These are phyloP conservation scores for Penicillium paneum DNA, from an alignment of 2,329 filamentous ascomycete genomes.

Conservation along the genomic window DNA sequence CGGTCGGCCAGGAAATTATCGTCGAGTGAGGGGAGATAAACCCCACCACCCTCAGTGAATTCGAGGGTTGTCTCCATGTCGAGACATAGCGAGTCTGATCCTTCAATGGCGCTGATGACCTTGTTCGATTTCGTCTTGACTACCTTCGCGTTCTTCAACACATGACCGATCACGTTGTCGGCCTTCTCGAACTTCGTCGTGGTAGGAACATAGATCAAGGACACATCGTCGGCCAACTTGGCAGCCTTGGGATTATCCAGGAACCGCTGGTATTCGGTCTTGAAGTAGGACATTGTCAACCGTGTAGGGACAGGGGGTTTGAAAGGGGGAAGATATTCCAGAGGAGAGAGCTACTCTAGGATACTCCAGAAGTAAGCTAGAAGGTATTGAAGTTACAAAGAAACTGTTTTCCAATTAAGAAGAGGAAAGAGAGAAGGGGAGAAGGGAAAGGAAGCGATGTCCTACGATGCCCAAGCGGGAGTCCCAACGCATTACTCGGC, in stretches of 20 bases:
- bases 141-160: constrained; percentile 66
- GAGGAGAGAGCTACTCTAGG: background rate
- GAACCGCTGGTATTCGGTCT: constrained; percentile 66
- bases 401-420: background rate
- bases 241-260: constrained; percentile 63
- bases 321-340: background rate
- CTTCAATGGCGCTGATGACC: constrained; percentile 70
- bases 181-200: constrained; percentile 69
- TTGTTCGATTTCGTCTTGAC: constrained; percentile 81
- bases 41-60: constrained; percentile 75
- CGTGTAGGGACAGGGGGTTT: background rate
- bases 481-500: background rate
- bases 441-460: constrained; percentile 8
- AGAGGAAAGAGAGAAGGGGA: constrained; percentile 5
- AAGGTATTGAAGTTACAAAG: background rate
- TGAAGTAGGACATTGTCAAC: constrained; percentile 40
- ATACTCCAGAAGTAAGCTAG: background rate
- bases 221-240: constrained; percentile 62
- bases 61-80: constrained; percentile 82
- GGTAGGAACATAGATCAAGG: constrained; percentile 86
- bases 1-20: constrained; percentile 91
- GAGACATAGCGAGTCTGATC: constrained; percentile 63
- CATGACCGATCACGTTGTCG: constrained; percentile 77
- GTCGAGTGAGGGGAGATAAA: constrained; percentile 83
- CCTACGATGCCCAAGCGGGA: background rate